Evolutionary conservation across 495 filamentous ascomycete genomes (phyloP), one percentile per base, ranked within the genome.

Genomic region (Daldinia caldariorum): DNA sequence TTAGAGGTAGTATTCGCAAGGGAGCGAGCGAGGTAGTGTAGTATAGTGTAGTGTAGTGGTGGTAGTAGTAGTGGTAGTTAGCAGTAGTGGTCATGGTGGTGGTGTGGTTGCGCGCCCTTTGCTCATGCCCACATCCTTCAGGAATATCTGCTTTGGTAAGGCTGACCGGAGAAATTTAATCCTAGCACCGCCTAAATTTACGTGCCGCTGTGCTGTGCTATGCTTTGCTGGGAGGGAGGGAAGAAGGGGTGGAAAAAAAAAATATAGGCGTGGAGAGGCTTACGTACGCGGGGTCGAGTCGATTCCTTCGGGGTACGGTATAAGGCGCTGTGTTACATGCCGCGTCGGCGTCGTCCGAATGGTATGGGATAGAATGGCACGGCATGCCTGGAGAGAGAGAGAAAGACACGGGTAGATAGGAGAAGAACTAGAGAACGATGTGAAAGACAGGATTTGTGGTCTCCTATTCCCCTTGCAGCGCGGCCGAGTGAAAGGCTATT

Each of bases 101-200:
- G 4, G 12, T 6, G 49, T 31, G 49, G 26, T 31, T 14, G 22
- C 20, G 49, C 29, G 49, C 22, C 26, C 26, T 32, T 29, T 13
- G 49, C 22, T 32, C 26, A 26, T 26, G 26, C 26, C 26, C 26
- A 26, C 26, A 1, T 53, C 49, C 49, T 53, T 53, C 26, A 53
- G 49, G 49, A 53, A 53, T 53, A 53, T 53, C 26, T 12, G 43
- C 49, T 50, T 29, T 29, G 7, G 49, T 53, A 53, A 53, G 49
- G 49, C 49, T 53, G 49, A 53, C 49, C 49, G 49, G 49, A 53
- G 13, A 53, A 31, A 53, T 32, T 53, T 31, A 31, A 53, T 53
- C 29, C 22, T 6, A 14, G 29, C 29, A 53, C 49, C 29, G 13
- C 13, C 29, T 26, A 29, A 53, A 14, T 31, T 13, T 26, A 26